These are phyloP conservation scores for Ashbya aceris DNA, from an alignment of 1,139 yeast species.

Conservation along the genomic window DNA sequence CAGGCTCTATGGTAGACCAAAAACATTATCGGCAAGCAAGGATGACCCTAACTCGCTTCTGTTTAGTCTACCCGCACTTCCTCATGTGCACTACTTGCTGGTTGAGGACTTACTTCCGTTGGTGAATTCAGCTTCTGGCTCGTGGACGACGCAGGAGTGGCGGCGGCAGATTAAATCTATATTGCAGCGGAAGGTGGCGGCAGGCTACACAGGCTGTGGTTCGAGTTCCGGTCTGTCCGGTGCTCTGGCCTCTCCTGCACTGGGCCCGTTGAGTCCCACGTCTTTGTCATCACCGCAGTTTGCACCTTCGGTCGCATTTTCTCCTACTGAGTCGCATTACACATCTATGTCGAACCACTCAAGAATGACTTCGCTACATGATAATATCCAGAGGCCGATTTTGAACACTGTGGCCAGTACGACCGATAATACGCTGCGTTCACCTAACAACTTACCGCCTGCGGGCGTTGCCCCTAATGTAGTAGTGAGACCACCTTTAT, in stretches of 20 bases:
- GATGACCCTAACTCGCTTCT: slow-evolving; percentile 67
- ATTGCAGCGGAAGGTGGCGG: slow-evolving; percentile 51
- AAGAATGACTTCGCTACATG: too few relatives aligned
- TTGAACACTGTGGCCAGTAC: too few relatives aligned
- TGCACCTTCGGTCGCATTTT: background rate
- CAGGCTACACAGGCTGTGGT: slow-evolving; percentile 84
- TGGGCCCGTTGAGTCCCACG: slow-evolving; percentile 13
- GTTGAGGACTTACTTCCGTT: slow-evolving; percentile 44
- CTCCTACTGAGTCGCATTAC: background rate
- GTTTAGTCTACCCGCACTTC: slow-evolving; percentile 87
- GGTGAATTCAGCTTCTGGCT: slow-evolving; percentile 25
- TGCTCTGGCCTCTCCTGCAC: slow-evolving; percentile 41
- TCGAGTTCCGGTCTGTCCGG: slow-evolving; percentile 53
- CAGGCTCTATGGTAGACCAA: slow-evolving; percentile 85
- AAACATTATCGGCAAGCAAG: slow-evolving; percentile 79
- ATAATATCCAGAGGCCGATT: too few relatives aligned
- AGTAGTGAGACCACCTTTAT: too few relatives aligned
- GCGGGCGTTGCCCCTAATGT: too few relatives aligned
- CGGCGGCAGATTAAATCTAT: slow-evolving; percentile 50
- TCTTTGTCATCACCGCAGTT: background rate
- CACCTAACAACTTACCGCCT: too few relatives aligned
- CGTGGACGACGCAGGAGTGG: slow-evolving; percentile 73
- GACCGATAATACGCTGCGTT: too few relatives aligned
- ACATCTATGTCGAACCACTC: too few relatives aligned
- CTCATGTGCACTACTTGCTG: slow-evolving; percentile 73